Conservation (phyloP, 2,329 filamentous ascomycete species). For the Colletotrichum destructivum region DNA sequence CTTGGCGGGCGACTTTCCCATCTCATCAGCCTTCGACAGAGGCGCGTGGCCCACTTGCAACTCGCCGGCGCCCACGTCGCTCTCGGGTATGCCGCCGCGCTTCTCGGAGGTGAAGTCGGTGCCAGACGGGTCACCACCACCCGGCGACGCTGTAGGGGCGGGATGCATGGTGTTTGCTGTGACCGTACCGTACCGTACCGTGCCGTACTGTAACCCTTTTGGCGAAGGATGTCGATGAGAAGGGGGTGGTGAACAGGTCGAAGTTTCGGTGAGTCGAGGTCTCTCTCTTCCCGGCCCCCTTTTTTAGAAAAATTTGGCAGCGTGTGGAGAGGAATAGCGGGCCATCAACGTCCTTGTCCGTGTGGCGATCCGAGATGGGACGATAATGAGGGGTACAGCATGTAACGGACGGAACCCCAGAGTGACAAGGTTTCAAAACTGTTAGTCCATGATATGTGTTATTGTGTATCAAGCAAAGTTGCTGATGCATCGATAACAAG, state of each 20-base stretch:
- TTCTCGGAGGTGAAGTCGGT: constrained; percentile 9
- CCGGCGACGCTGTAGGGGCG: constrained; percentile 18
- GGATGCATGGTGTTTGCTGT: constrained; percentile 11
- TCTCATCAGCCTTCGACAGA: constrained; percentile 1
- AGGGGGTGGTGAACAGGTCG: constrained; percentile 10
- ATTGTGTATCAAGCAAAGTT: too few relatives aligned
- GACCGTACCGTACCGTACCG: too few relatives aligned
- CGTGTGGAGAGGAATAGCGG: constrained; percentile 24
- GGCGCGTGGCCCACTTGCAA: background rate
- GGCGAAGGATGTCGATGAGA: constrained; percentile 3
- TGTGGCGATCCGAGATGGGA: constrained; percentile 17
- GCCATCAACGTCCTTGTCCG: constrained; percentile 10
- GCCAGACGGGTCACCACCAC: constrained; percentile 12
- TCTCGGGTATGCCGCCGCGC: constrained; percentile 13
- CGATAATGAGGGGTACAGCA: constrained; percentile 11
- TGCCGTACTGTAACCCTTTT: constrained; percentile 10
- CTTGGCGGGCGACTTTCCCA: constrained; percentile 1
- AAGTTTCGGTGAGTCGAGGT: background rate
- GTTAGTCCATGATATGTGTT: too few relatives aligned
- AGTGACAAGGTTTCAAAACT: background rate
- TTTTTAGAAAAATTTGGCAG: constrained; percentile 16
- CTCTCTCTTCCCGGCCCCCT: background rate
- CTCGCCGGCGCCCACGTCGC: constrained; percentile 11
- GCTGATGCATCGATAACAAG: too few relatives aligned
- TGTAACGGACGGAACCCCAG: constrained; percentile 3